A percentile compares a stretch with the other conserved stretches of the same genome.
Conservation (phyloP, 805 yeast genomes). For the Myxozyma sirexii region DNA sequence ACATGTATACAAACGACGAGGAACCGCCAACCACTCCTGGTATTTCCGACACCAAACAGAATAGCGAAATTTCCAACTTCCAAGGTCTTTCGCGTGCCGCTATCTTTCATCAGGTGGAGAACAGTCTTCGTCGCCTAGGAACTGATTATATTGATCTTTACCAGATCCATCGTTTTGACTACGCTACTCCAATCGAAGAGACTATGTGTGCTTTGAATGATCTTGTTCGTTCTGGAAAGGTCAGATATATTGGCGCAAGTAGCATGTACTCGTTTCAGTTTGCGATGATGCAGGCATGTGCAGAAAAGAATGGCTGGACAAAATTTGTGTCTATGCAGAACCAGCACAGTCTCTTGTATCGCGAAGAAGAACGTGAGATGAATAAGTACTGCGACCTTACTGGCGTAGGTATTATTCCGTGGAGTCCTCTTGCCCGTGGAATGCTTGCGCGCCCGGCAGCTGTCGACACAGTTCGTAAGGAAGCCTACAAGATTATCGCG, state of each 20-base stretch:
- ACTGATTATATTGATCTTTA: conserved; percentile 52
- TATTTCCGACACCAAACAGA: neutral
- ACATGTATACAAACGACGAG: conserved; percentile 33
- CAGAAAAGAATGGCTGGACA: conserved; percentile 58
- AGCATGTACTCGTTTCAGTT: conserved; percentile 60
- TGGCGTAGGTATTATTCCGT: conserved; percentile 61
- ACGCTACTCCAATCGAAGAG: conserved; percentile 52
- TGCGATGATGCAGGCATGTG: conserved; percentile 52
- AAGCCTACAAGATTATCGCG: neutral
- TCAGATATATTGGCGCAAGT: conserved; percentile 66
- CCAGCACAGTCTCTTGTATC: conserved; percentile 55
- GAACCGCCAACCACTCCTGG: too few species aligned
- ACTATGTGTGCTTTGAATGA: conserved; percentile 60
- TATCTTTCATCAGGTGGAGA: conserved; percentile 50
- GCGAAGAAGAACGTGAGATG: conserved; percentile 70
- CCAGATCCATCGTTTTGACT: conserved; percentile 61
- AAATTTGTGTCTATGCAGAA: conserved; percentile 64
- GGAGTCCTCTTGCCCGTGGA: conserved; percentile 62
- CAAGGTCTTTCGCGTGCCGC: conserved; percentile 51
- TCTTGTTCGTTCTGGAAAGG: conserved; percentile 50
- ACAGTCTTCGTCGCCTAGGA: conserved; percentile 47
- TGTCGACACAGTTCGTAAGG: neutral
- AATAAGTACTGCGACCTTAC: conserved; percentile 55
- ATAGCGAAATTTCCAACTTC: conserved; percentile 39
- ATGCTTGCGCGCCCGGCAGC: conserved; percentile 53